Evolutionary conservation across 148 eudicot species (phyloP).

Genomic region (Amaranthus palmeri): DNA sequence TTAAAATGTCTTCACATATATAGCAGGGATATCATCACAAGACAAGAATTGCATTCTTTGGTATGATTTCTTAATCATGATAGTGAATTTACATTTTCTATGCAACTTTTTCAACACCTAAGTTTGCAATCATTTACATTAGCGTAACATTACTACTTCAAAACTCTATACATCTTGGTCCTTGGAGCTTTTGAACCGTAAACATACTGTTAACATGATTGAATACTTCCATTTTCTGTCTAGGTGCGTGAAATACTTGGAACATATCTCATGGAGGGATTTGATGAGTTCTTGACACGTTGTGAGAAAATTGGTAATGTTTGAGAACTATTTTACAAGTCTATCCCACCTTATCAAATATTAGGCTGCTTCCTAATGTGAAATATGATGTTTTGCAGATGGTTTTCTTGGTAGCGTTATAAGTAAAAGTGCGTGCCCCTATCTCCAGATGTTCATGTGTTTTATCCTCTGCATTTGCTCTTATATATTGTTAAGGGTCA

Average conservation of each 20-base stretch:
- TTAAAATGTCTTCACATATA: slow-evolving; percentile 93
- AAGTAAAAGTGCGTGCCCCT: slow-evolving; percentile 70
- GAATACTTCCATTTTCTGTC: slow-evolving; percentile 21
- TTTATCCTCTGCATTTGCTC: background rate
- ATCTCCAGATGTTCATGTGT: background rate
- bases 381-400: slow-evolving; percentile 43
- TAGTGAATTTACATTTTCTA: too few relatives aligned
- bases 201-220: background rate
- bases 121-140: background rate
- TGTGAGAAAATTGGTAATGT: slow-evolving; percentile 64
- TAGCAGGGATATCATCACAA: slow-evolving; percentile 86
- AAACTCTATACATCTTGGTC: background rate
- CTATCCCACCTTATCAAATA: background rate
- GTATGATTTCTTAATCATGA: slow-evolving; percentile 33
- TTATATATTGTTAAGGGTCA: too few relatives aligned
- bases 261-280: slow-evolving; percentile 87
- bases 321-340: background rate
- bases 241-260: slow-evolving; percentile 86
- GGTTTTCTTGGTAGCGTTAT: slow-evolving; percentile 90
- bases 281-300: slow-evolving; percentile 76
- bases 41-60: slow-evolving; percentile 74
- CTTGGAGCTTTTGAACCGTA: too few relatives aligned
- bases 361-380: slow-evolving; percentile 16
- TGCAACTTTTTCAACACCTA: background rate
- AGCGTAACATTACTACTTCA: background rate